phyloP scores from a whole-genome alignment of 2,329 filamentous ascomycete species.

The Nannizziopsis barbatae region DNA sequence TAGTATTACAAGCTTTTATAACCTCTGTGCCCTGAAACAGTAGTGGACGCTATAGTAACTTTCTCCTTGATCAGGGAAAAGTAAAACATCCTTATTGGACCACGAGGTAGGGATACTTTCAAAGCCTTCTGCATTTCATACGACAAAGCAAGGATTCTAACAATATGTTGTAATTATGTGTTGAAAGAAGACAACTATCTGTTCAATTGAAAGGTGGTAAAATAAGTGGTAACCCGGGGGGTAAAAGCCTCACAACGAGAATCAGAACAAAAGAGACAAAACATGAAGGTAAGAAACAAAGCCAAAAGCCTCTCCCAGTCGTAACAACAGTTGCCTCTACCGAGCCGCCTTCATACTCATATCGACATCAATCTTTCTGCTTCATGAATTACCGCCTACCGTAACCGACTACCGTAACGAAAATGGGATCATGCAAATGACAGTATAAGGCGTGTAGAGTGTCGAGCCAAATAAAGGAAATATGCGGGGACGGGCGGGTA shows the following conservation, averaged over 20 bases:
- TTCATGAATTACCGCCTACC: slow-evolving; percentile 7
- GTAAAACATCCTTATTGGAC: no score
- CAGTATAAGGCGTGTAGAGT: neutral
- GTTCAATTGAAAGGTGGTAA: slow-evolving; percentile 1
- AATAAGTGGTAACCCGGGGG: neutral
- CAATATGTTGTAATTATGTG: neutral
- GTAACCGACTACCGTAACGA: neutral
- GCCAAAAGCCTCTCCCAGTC: slow-evolving; percentile 17
- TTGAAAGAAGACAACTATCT: no score
- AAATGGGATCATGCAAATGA: neutral
- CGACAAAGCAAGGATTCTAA: neutral
- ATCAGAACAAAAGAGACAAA: neutral
- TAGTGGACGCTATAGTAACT: no score
- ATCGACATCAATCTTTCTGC: slow-evolving; percentile 9
- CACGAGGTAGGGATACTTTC: no score
- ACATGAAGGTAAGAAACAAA: slow-evolving; percentile 3
- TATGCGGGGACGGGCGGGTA: slow-evolving; percentile 12
- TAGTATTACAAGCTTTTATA: no score
- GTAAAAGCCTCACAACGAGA: slow-evolving; percentile 4
- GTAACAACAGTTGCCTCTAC: slow-evolving; percentile 14
- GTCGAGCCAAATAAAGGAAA: slow-evolving; percentile 1
- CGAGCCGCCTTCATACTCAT: slow-evolving; percentile 9
- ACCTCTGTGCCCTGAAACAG: no score
- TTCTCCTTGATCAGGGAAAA: no score
- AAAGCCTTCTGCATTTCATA: no score